These are phyloP conservation scores for Diaporthe sp. DNA, from an alignment of 2,329 filamentous ascomycete genomes.

Conservation along the genomic window DNA sequence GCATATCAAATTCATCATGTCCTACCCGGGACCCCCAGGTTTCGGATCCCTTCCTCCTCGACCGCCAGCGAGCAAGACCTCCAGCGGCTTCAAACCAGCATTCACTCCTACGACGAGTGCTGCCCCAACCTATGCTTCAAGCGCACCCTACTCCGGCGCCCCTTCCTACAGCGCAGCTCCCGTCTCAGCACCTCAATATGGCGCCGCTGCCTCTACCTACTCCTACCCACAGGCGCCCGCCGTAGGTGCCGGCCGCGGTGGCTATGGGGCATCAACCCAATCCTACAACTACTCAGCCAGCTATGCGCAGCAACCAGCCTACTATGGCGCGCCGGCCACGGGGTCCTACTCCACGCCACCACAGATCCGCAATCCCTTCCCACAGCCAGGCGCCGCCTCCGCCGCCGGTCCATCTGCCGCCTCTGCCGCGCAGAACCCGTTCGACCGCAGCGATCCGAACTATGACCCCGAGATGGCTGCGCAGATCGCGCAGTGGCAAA, in stretches of 20 bases:
- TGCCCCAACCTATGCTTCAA: slow-evolving; percentile 43
- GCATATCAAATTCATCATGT: slow-evolving; percentile 78
- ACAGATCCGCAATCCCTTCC: slow-evolving; percentile 86
- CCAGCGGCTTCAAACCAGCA: slow-evolving; percentile 62
- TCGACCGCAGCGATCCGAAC: slow-evolving; percentile 51
- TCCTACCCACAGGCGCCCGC: slow-evolving; percentile 50
- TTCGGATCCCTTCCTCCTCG: slow-evolving; percentile 81
- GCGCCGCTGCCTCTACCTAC: slow-evolving; percentile 48
- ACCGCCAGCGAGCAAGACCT: slow-evolving; percentile 72
- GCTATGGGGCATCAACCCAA: slow-evolving; percentile 45
- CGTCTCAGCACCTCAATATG: slow-evolving; percentile 57
- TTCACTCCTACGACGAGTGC: slow-evolving; percentile 59
- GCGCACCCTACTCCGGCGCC: slow-evolving; percentile 50
- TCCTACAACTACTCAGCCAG: slow-evolving; percentile 41
- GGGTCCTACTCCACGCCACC: slow-evolving; percentile 66
- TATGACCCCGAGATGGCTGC: slow-evolving; percentile 87
- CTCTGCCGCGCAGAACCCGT: slow-evolving; percentile 43
- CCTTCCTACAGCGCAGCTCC: slow-evolving; percentile 52
- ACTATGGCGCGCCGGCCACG: slow-evolving; percentile 57
- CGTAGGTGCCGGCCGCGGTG: slow-evolving; percentile 47
- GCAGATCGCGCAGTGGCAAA: slow-evolving; percentile 95
- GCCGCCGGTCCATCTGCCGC: slow-evolving; percentile 40
- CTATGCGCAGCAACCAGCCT: slow-evolving; percentile 53
- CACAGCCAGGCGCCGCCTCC: slow-evolving; percentile 64
- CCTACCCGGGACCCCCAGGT: slow-evolving; percentile 89